Evolutionary conservation across 129 eudicot genomes (phyloP).

Genomic region (Flaveria brownii): DNA sequence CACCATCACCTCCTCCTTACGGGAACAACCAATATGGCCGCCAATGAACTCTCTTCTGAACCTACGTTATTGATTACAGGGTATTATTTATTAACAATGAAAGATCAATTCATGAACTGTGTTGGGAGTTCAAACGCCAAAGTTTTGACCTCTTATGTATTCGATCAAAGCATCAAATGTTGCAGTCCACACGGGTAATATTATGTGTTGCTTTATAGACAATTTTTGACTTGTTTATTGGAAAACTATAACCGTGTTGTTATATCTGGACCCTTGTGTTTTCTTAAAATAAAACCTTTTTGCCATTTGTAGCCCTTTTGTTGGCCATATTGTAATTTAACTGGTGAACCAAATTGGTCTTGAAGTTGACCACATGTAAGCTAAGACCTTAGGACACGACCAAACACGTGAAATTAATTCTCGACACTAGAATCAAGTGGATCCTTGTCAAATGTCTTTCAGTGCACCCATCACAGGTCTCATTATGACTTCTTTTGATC

Average conservation of each 20-base stretch:
- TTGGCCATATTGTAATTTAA: too few relatives aligned
- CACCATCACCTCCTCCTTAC: slow-evolving; percentile 33
- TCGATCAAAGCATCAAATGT: neutral
- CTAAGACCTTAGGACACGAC: too few relatives aligned
- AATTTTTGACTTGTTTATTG: neutral
- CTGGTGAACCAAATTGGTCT: too few relatives aligned
- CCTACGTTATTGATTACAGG: neutral
- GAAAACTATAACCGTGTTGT: neutral
- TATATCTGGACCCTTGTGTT: neutral
- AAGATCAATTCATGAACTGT: slow-evolving; percentile 10
- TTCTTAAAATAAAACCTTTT: neutral
- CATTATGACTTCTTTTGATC: too few relatives aligned
- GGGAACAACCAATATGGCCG: slow-evolving; percentile 28
- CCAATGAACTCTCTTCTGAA: neutral
- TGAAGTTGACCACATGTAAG: too few relatives aligned
- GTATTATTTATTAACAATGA: slow-evolving; percentile 14
- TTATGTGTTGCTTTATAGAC: slow-evolving; percentile 13
- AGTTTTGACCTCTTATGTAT: slow-evolving; percentile 15
- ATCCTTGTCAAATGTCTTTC: too few relatives aligned
- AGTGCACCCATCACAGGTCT: too few relatives aligned
- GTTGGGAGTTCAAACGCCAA: neutral
- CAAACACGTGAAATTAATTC: too few relatives aligned
- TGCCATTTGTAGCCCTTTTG: too few relatives aligned
- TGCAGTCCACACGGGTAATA: neutral
- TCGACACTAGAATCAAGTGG: too few relatives aligned